These are phyloP conservation scores for Nicotiana knightiana DNA, from an alignment of 257 asterid species.

Conservation along the genomic window DNA sequence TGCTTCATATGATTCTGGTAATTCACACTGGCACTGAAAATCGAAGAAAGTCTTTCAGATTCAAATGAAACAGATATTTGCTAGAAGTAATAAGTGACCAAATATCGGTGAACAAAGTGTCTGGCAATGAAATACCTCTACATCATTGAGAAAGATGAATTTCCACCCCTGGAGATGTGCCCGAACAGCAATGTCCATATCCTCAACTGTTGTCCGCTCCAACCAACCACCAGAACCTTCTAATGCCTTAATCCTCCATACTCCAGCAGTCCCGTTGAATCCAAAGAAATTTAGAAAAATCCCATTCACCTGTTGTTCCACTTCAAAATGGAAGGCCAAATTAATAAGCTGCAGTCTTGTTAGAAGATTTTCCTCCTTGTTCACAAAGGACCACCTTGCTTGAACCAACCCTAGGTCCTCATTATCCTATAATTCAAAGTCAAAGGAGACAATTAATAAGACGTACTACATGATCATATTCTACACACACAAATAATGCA, in stretches of 20 bases:
- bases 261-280: conserved; percentile 95
- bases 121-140: conserved; percentile 46
- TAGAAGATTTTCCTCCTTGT: conserved; percentile 83
- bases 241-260: conserved; percentile 92
- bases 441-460: not conserved
- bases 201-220: conserved; percentile 96
- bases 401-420: conserved; percentile 91
- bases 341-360: conserved; percentile 82
- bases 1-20: conserved; percentile 95
- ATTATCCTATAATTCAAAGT: conserved; percentile 54
- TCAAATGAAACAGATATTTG: conserved; percentile 11
- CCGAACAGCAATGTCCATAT: conserved; percentile 97
- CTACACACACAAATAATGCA: not conserved
- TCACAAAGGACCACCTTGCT: conserved; percentile 96
- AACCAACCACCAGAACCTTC: conserved; percentile 97
- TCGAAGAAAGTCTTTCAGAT: not conserved
- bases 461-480: not conserved
- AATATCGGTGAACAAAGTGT: not conserved
- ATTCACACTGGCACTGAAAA: conserved; percentile 81
- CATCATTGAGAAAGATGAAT: conserved; percentile 83
- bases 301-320: conserved; percentile 95
- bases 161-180: conserved; percentile 99
- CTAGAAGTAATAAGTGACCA: not conserved
- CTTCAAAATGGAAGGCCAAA: conserved; percentile 95
- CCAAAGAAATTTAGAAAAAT: conserved; percentile 85